Base-by-base conservation (phyloP, 2,329 filamentous ascomycete species). In the Pseudocercospora fuligena region DNA sequence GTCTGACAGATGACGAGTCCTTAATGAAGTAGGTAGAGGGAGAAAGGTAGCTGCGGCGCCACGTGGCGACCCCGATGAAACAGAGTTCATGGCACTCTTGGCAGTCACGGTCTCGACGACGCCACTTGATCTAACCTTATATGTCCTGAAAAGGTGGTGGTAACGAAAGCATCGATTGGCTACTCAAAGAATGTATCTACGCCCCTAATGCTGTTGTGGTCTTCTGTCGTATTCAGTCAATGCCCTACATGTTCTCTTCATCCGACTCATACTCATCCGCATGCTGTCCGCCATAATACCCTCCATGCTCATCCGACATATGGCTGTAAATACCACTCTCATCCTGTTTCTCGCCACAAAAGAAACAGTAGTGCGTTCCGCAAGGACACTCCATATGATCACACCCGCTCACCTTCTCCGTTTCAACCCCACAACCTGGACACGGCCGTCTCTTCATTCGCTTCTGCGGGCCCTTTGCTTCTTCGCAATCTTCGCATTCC, bases 301-400 rank as follows among this genome's bases (percentile, higher is more conserved):
- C 64, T 19, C 67, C 64, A 65, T 69, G 67, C 61, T 16, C 64
- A 5, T 29, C 40, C 9, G 33, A 46, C 67, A 69, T 66, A 59
- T 69, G 67, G n/a, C 5, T 36, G 54, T 69, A 69, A 43, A 69
- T 64, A 1, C 25, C 47, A 12, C 19, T 36, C 40, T 54, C 58
- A 43, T 27, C 33, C 23, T 66, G 49, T 53, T 51, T 46, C 23
- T 60, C 36, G 9, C 67, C 67, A 54, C 67, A 69, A 33, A 56
- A 61, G 33, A 66, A 69, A 25, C 64, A 69, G 64, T 64, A 69
- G 43, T 69, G 66, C 16, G 36, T 29, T 5, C 62, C 58, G 21
- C 62, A 65, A 6, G 36, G 31, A 46, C 66, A 69, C 53, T 61
- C 31, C 9, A 69, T 59, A 51, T 66, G 64, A 56, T 69, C 66